Evolutionary conservation across 129 eudicot genomes (phyloP).

Genomic region (Chrysanthemum lavandulifolium): DNA sequence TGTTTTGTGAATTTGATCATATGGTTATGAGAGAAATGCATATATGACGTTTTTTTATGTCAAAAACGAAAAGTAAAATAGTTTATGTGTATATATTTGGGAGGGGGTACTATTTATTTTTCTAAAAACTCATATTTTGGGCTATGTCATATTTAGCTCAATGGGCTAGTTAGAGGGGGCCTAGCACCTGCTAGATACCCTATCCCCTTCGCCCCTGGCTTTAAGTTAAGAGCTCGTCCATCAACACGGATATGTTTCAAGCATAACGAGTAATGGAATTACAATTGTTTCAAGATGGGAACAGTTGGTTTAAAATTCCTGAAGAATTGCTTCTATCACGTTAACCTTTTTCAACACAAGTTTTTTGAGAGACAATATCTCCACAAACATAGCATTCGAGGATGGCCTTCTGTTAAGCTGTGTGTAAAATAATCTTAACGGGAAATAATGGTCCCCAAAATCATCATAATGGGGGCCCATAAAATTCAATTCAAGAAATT

Average conservation of each 20-base stretch:
- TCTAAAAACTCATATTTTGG: too few relatives aligned
- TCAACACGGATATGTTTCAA: conserved; percentile 27
- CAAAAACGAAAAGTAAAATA: too few relatives aligned
- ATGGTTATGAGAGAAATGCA: too few relatives aligned
- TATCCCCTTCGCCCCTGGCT: background rate
- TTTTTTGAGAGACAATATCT: conserved; percentile 23
- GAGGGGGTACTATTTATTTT: too few relatives aligned
- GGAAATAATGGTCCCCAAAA: background rate
- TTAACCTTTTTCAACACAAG: conserved; percentile 42
- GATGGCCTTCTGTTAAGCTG: too few relatives aligned
- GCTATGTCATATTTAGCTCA: too few relatives aligned
- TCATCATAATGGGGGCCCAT: background rate
- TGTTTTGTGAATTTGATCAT: too few relatives aligned
- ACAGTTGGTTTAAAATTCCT: conserved; percentile 21
- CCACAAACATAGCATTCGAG: background rate
- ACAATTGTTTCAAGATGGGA: conserved; percentile 31
- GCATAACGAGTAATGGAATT: conserved; percentile 27
- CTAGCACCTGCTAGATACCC: too few relatives aligned
- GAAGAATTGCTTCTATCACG: conserved; percentile 29
- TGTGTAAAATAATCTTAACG: background rate
- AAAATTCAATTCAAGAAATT: conserved; percentile 16
- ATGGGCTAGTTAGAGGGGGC: too few relatives aligned
- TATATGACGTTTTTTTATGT: too few relatives aligned
- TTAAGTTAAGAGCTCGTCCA: conserved; percentile 32
- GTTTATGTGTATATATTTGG: too few relatives aligned